A percentile compares a stretch with the other conserved stretches of the same genome.
Evolutionary conservation across 768 basidiomycete genomes (phyloP).

Genomic region (Candolleomyces aberdarensis): DNA sequence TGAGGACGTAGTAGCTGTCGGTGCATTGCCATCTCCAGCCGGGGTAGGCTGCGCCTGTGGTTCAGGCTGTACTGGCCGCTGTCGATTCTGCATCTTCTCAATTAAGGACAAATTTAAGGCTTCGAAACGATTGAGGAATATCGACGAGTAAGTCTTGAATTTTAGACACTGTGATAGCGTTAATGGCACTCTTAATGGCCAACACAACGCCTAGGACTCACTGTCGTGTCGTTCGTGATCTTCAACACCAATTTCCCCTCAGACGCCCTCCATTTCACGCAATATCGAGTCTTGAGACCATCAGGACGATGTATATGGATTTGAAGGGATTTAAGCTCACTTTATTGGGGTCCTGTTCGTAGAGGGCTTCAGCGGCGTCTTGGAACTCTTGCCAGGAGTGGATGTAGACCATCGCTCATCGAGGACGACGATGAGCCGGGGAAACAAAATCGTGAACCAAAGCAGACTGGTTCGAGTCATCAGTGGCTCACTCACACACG

Average conservation of each 20-base stretch:
- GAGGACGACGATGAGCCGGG: slow-evolving; percentile 15
- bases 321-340: slow-evolving; percentile 39
- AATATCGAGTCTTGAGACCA: slow-evolving; percentile 71
- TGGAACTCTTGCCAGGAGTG: slow-evolving; percentile 87
- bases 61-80: slow-evolving; percentile 22
- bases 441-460: not conserved
- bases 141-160: slow-evolving; percentile 92
- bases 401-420: slow-evolving; percentile 80
- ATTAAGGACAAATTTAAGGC: slow-evolving; percentile 83
- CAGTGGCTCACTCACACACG: too few relatives aligned
- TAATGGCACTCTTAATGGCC: too few relatives aligned
- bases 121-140: slow-evolving; percentile 96
- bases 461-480: too few relatives aligned
- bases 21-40: slow-evolving; percentile 12
- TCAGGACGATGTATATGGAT: slow-evolving; percentile 2
- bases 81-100: slow-evolving; percentile 79
- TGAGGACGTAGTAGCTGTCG: slow-evolving; percentile 27
- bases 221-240: slow-evolving; percentile 88
- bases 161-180: slow-evolving; percentile 72
- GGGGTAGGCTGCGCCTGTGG: slow-evolving; percentile 19
- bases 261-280: slow-evolving; percentile 85
- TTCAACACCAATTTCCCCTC: slow-evolving; percentile 90
- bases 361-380: slow-evolving; percentile 85
- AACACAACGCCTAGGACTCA: slow-evolving; percentile 35
- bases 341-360: slow-evolving; percentile 72